Conservation (phyloP, 1,139 yeast genomes). For the Pneumocystis sp. region DNA sequence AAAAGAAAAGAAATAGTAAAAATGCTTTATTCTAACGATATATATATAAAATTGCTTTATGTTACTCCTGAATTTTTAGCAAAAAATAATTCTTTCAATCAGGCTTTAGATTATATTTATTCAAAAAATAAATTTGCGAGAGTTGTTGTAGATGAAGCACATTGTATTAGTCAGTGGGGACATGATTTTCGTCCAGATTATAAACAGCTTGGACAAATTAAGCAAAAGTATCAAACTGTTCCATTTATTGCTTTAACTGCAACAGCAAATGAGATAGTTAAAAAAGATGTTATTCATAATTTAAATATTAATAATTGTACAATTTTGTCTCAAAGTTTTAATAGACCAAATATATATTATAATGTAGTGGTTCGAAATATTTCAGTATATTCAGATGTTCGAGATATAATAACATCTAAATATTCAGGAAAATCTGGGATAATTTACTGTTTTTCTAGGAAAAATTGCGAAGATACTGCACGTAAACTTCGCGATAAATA, state of each 20-base stretch:
- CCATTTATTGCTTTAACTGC: conserved; percentile 97
- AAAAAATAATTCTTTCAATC: conserved; percentile 55
- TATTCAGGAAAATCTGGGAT: conserved; percentile 63
- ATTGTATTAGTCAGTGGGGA: conserved; percentile 98
- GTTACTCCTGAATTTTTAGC: conserved; percentile 92
- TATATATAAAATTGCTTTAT: conserved; percentile 52
- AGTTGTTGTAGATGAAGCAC: conserved; percentile 94
- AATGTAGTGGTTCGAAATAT: conserved; percentile 54
- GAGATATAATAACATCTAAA: conserved; percentile 37
- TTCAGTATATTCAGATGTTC: conserved; percentile 39
- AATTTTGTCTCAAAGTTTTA: conserved; percentile 57
- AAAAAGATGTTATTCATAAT: conserved; percentile 70
- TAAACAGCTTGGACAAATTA: conserved; percentile 62
- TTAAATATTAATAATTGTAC: conserved; percentile 43
- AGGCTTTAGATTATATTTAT: conserved; percentile 45
- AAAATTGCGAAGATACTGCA: conserved; percentile 73
- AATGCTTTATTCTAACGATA: conserved; percentile 45
- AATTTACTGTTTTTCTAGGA: conserved; percentile 83
- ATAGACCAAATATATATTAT: conserved; percentile 71
- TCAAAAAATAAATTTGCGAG: conserved; percentile 51
- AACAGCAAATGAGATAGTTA: conserved; percentile 86
- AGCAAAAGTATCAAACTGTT: conserved; percentile 54
- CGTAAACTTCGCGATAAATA: conserved; percentile 35
- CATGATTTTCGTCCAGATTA: conserved; percentile 97
- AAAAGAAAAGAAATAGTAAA: conserved; percentile 53